Evolutionary conservation across 257 asterid genomes (phyloP).

Genomic region (Leptodermis oblonga): DNA sequence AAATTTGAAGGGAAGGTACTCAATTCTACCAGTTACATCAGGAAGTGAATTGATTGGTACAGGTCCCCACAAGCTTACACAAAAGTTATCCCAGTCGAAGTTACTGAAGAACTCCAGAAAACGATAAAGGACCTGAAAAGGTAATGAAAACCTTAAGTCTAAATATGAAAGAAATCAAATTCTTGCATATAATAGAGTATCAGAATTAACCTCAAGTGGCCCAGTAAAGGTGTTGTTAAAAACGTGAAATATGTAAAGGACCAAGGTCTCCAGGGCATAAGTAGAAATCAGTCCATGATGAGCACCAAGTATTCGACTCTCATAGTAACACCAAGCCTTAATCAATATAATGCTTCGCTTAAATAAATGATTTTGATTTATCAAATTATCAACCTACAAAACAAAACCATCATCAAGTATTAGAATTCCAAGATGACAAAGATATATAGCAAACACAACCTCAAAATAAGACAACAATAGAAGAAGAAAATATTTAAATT

Average conservation of each 20-base stretch:
- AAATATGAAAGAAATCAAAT: constrained; percentile 16
- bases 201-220: constrained; percentile 77
- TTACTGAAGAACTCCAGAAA: constrained; percentile 92
- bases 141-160: constrained; percentile 26
- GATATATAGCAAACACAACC: background rate
- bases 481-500: background rate
- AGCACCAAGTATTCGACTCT: constrained; percentile 94
- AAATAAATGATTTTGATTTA: constrained; percentile 75
- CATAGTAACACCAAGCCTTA: constrained; percentile 98
- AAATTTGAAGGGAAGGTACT: background rate
- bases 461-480: background rate
- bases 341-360: constrained; percentile 91
- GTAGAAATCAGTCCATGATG: constrained; percentile 97
- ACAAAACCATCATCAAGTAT: constrained; percentile 15
- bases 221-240: constrained; percentile 85
- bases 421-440: background rate
- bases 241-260: constrained; percentile 88
- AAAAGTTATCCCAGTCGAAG: constrained; percentile 91
- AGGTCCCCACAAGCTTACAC: constrained; percentile 98
- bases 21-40: constrained; percentile 64
- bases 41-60: constrained; percentile 82
- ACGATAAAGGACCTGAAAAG: constrained; percentile 76
- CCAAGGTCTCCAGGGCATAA: constrained; percentile 89
- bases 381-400: constrained; percentile 71
- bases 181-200: constrained; percentile 10